Evolutionary conservation across 495 filamentous ascomycete genomes (phyloP), one percentile per base, ranked within the genome.

Genomic region (Neurospora africana): DNA sequence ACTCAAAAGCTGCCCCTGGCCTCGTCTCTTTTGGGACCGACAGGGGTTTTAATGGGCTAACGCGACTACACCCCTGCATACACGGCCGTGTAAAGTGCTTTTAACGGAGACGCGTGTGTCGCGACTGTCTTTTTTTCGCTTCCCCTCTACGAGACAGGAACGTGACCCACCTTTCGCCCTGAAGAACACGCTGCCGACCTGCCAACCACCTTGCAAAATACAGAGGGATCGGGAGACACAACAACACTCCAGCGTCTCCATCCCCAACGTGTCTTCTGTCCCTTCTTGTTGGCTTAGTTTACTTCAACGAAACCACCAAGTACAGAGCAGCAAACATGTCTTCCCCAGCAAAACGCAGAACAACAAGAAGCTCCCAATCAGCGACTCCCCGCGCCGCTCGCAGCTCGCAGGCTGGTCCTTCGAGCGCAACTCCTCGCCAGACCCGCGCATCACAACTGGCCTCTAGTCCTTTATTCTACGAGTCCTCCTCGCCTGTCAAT

Each of bases 391-490:
- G 88, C 70, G 83, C 79, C 53, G 81, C 84, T 58, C 84, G 86
- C 75, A 83, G 78, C 77, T 87, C 87, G 27, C 84, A 86, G 27
- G 79, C 81, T 23, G 83, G 82, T 36, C 82, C 82, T 36, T 81
- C 84, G 39, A 80, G 81, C 68, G 79, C 85, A 53, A 87, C 76
- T 78, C 87, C 75, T 82, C 86, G 79, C 38, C 80, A 77, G 73
- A 83, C 76, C 69, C 80, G 78, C 75, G 72, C 76, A 47, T 85
- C 79, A 72, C 84, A 81, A 76, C 72, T 82, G 77, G 89, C 89
- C 4, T 95, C 93, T 4, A 97, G 93, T 35, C 94, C 94, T 36
- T 86, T 96, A 72, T 92, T 93, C 79, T 95, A 90, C 79, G 89
- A 89, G 72, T 95, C 93, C 2, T 95, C 93, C 2, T 94, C 93